Conservation (phyloP, 2,329 filamentous ascomycete genomes). For the Decorospora gaudefroyi region DNA sequence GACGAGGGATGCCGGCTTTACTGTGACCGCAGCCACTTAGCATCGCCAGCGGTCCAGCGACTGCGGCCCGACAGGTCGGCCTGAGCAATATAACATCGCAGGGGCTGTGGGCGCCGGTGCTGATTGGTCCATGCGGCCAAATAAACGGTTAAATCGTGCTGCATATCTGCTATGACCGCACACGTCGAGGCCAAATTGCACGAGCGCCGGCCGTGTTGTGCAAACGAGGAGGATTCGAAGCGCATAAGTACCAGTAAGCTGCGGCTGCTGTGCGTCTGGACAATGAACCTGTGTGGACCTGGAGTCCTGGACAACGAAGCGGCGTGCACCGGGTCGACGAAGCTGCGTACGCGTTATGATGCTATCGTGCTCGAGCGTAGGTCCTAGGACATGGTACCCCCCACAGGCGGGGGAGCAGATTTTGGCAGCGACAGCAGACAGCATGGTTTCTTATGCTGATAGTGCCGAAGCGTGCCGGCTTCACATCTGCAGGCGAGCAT, state of each 20-base stretch:
- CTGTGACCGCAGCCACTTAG: conserved; percentile 31
- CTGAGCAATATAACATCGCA: conserved; percentile 41
- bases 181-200: conserved; percentile 31
- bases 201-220: conserved; percentile 28
- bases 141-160: conserved; percentile 46
- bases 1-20: conserved; percentile 29
- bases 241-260: too few relatives aligned
- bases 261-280: conserved; percentile 4
- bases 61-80: conserved; percentile 38
- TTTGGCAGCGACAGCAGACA: conserved; percentile 8
- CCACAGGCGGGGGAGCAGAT: conserved; percentile 4
- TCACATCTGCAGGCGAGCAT: conserved; percentile 23
- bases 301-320: neutral
- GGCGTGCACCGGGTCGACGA: too few relatives aligned
- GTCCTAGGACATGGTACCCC: too few relatives aligned
- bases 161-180: conserved; percentile 23
- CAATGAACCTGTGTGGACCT: too few relatives aligned
- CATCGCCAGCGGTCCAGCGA: conserved; percentile 25
- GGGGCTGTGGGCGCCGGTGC: conserved; percentile 19
- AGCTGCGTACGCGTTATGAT: too few relatives aligned
- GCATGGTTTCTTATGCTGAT: conserved; percentile 21
- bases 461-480: conserved; percentile 25
- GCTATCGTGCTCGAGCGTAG: too few relatives aligned
- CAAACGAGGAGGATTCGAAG: conserved; percentile 23
- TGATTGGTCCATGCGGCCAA: conserved; percentile 35